A percentile compares a stretch with the other conserved stretches of the same genome.
Evolutionary conservation across 176 grass and related monocot species (phyloP).

Genomic region (Rhynchospora tenuis): DNA sequence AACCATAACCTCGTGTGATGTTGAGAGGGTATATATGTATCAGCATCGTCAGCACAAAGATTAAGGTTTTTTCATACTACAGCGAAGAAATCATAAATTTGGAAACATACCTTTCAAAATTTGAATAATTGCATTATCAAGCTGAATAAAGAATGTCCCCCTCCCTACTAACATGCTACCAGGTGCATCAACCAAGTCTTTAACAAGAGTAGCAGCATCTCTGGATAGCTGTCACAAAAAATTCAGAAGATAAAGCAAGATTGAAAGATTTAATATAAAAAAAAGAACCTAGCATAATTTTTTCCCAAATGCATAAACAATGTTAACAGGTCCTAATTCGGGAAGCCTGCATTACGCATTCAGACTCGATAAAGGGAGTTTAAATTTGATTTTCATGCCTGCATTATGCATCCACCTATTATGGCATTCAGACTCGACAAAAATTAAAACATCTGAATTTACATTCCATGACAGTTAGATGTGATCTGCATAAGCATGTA

Average conservation of each 20-base stretch:
- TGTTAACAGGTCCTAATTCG: neutral
- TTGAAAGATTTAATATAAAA: neutral
- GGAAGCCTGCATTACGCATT: no score
- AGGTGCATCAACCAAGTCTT: constrained; percentile 72
- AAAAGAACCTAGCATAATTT: neutral
- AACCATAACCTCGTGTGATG: neutral
- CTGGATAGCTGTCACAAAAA: constrained; percentile 56
- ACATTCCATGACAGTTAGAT: neutral
- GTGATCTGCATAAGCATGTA: neutral
- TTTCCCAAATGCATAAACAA: neutral
- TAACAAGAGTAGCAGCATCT: constrained; percentile 57
- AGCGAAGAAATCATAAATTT: neutral
- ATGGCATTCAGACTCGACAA: neutral
- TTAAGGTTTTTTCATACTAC: neutral
- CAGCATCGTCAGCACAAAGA: neutral
- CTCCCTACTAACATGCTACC: constrained; percentile 74
- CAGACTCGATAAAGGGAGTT: neutral
- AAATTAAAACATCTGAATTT: neutral
- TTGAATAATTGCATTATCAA: constrained; percentile 72
- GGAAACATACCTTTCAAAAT: constrained; percentile 67
- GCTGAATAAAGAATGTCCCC: constrained; percentile 80
- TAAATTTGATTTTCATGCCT: neutral
- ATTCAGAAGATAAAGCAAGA: neutral
- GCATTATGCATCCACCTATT: neutral
- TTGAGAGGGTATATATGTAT: neutral